phyloP scores from a whole-genome alignment of 768 basidiomycete genomes.

The Boletus vinaceobasis region DNA sequence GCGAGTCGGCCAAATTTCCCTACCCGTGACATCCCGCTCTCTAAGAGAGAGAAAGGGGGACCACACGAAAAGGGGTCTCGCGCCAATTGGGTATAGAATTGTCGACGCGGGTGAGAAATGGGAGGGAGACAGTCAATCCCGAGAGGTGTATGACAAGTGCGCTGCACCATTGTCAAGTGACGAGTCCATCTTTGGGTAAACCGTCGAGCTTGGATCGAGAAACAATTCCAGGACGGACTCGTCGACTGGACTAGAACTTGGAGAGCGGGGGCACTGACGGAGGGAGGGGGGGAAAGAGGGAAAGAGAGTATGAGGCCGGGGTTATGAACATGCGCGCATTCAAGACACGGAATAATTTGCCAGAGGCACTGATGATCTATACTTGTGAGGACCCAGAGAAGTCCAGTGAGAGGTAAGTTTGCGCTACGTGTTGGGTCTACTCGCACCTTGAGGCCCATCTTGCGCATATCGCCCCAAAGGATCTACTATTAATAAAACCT shows the following conservation, averaged over 20 bases:
- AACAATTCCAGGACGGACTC: background rate
- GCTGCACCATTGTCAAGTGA: background rate
- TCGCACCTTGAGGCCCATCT: background rate
- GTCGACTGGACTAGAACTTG: background rate
- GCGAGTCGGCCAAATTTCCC: background rate
- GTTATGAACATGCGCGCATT: background rate
- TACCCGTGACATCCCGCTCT: background rate
- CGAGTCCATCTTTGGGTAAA: background rate
- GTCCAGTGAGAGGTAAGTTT: background rate
- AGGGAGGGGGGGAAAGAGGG: too few relatives aligned
- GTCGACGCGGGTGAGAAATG: background rate
- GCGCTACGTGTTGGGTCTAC: background rate
- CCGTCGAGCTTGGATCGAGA: background rate
- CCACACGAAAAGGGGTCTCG: background rate
- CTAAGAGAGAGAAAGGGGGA: too few relatives aligned
- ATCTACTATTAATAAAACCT: background rate
- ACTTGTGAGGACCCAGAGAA: background rate
- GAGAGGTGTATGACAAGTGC: background rate
- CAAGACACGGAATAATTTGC: background rate
- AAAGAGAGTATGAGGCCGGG: background rate
- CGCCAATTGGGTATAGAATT: too few relatives aligned
- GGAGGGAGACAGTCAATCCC: background rate
- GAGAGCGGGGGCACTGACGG: background rate
- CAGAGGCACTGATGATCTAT: background rate
- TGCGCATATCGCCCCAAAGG: background rate